Conservation (phyloP, 2,329 filamentous ascomycete species). For the Cyclaneusma minus region DNA sequence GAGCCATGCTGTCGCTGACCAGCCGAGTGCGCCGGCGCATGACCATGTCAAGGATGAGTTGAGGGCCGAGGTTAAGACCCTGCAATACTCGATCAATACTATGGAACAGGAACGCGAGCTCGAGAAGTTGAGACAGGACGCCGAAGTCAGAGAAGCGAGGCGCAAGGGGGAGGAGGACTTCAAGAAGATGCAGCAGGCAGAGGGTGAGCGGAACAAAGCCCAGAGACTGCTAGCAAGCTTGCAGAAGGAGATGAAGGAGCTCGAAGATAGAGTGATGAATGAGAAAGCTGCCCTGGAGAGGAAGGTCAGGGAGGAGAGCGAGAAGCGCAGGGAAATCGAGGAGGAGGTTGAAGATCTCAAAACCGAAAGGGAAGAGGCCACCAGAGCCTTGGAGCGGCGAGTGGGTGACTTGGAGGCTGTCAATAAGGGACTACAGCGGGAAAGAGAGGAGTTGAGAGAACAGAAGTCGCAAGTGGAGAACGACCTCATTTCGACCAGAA, state of each 20-base stretch:
- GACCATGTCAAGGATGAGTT: slow-evolving; percentile 51
- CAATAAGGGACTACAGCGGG: slow-evolving; percentile 39
- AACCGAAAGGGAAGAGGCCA: slow-evolving; percentile 50
- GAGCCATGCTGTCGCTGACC: slow-evolving; percentile 23
- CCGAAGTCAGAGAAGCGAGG: slow-evolving; percentile 68
- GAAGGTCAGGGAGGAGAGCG: slow-evolving; percentile 53
- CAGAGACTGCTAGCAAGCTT: slow-evolving; percentile 32
- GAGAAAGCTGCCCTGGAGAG: slow-evolving; percentile 53
- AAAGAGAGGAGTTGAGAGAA: slow-evolving; percentile 30
- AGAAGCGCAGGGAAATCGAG: slow-evolving; percentile 56
- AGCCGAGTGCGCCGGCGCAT: slow-evolving; percentile 11
- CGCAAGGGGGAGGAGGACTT: slow-evolving; percentile 77
- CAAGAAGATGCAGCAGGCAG: slow-evolving; percentile 45
- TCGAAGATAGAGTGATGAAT: slow-evolving; percentile 31
- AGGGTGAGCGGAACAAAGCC: slow-evolving; percentile 35
- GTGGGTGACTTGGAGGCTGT: slow-evolving; percentile 45
- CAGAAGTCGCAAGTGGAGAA: slow-evolving; percentile 17
- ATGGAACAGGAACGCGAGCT: slow-evolving; percentile 80
- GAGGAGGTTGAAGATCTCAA: slow-evolving; percentile 68
- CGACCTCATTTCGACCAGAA: too few species aligned
- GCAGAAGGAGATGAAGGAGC: slow-evolving; percentile 33
- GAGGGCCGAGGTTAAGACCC: slow-evolving; percentile 74
- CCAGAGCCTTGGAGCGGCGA: slow-evolving; percentile 45
- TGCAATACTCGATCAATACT: slow-evolving; percentile 78
- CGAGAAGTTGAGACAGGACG: slow-evolving; percentile 60